Base-by-base conservation (phyloP, 1,139 yeast species). In the Candida mesenterica region DNA sequence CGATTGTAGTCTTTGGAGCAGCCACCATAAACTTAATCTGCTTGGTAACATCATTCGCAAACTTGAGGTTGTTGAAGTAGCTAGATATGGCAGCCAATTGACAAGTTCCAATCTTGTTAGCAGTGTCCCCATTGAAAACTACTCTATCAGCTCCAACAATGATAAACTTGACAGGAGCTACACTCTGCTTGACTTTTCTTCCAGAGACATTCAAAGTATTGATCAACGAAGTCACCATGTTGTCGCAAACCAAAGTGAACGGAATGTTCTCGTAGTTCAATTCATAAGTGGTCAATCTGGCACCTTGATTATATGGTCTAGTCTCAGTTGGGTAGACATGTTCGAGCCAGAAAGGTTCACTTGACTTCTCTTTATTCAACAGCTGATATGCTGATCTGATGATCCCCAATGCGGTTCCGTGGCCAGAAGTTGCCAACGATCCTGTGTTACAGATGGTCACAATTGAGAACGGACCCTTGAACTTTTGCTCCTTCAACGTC, bases 91-190 rank as follows among this genome's bases (percentile, higher is more conserved):
- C 71, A 0, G 97, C 84, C 46, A 92, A 66, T 62, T 90, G 97
- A 61, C 77, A 85, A 0, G 97, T 92, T n/a, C 98, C 98, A 40
- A 92, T 92, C 61, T 92, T 92, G 64, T 92, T 92, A 1, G 97
- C 97, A 17, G 96, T 79, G 55, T 92, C 98, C 38, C 98, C 98
- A 58, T 89, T 85, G 31, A 71, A 68, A 2, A 90, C 97, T 24
- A 92, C 83, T 57, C 98, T 76, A 57, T 92, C 98, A n/a, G 97
- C 97, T 30, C 98, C 98, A n/a, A 86, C 97, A 36, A 92, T 87
- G 20, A 90, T 82, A 33, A 89, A 87, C 56, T 83, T 84, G 37
- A 92, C 77, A 1, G 85, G 95, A 53, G 72, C 82, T 14, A 40
- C 28, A 39, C 45, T 45, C 3, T 38, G 43, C 33, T 60, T 62